Percentiles rank a stretch among this genome's conserved stretches.
phyloP scores from a whole-genome alignment of 805 yeast species.

The Kregervanrija fluxuum region DNA sequence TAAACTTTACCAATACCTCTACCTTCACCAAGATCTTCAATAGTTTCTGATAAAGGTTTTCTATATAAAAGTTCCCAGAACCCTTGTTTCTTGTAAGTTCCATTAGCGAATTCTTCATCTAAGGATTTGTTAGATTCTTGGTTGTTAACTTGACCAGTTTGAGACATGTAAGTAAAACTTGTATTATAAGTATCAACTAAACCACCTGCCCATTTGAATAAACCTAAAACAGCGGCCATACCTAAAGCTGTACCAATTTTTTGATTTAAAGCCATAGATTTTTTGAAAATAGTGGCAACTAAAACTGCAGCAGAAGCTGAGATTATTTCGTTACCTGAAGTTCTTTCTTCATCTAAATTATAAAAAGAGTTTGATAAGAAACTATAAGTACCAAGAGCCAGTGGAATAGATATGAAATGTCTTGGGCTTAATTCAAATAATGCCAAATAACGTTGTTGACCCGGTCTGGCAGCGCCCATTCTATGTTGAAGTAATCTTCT shows the following conservation, averaged over 20 bases:
- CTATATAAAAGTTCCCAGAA: conserved; percentile 80
- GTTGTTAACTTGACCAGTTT: conserved; percentile 34
- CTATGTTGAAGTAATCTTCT: conserved; percentile 30
- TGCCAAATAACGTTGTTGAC: conserved; percentile 27
- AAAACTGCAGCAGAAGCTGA: conserved; percentile 19
- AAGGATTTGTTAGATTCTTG: conserved; percentile 30
- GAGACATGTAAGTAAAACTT: conserved; percentile 34
- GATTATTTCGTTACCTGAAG: conserved; percentile 23
- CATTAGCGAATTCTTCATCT: conserved; percentile 25
- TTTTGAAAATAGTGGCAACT: conserved; percentile 20
- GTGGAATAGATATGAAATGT: conserved; percentile 28
- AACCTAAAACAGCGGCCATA: conserved; percentile 37
- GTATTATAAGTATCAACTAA: conserved; percentile 37
- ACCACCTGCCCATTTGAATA: conserved; percentile 51
- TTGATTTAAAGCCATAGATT: conserved; percentile 26
- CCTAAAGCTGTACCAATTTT: conserved; percentile 41
- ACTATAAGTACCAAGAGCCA: conserved; percentile 26
- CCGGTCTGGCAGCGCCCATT: conserved; percentile 32
- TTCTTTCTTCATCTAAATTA: conserved; percentile 25
- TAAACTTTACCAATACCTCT: conserved; percentile 42
- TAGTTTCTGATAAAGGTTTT: conserved; percentile 75
- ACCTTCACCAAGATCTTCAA: conserved; percentile 66
- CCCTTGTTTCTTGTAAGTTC: conserved; percentile 38
- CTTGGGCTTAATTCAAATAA: conserved; percentile 24
- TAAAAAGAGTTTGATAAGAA: conserved; percentile 25